Evolutionary conservation across 352 stramenopile species (phyloP), one percentile per base, ranked within the genome.

Genomic region (Globisporangium emineosum): DNA sequence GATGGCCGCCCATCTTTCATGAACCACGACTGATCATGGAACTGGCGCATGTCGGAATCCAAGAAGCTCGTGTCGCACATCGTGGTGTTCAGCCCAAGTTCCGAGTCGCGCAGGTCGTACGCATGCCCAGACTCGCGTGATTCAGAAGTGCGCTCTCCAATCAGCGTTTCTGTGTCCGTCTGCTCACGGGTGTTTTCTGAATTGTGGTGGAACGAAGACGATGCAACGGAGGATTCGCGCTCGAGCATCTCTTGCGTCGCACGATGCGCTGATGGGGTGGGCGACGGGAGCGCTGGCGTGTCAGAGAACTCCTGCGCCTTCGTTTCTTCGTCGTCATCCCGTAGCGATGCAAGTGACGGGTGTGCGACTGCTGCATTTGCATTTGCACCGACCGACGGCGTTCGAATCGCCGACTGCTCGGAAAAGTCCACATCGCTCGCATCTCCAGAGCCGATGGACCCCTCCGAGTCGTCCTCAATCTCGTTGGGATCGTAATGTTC

Each of bases 41-140:
- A 91, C 54, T 85, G 72, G 9, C 82, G 82, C 82, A 91, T 91
- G 37, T 89, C 79, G 3, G 71, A 75, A 60, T 89, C 82, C 32
- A 91, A 59, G 51, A 83, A 85, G 60, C 74, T 80, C 45, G 71
- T 76, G 66, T 91, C 82, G 43, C 82, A 89, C 25, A 70, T 68
- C 12, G 76, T 71, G 4, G 81, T 86, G 61, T 91, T 79, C 3
- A 86, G 57, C 5, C 67, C 71, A 37, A 79, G 35, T 9, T 83
- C 75, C 8, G 77, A 78, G 51, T 83, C 74, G 29, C 74, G 71
- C 8, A 75, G 45, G 35, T 76, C 62, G 69, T 75, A 80, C 19
- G 33, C 27, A 56, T 75, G 40, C 32, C 50, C 60, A 5, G 64
- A 61, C 33, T 53, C 43, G 10, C n/a, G n/a, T 25, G 35, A 49